Percentiles rank a stretch among this genome's conserved stretches.
phyloP scores from a whole-genome alignment of 1,139 yeast species.

The Wickerhamomyces sp. region DNA sequence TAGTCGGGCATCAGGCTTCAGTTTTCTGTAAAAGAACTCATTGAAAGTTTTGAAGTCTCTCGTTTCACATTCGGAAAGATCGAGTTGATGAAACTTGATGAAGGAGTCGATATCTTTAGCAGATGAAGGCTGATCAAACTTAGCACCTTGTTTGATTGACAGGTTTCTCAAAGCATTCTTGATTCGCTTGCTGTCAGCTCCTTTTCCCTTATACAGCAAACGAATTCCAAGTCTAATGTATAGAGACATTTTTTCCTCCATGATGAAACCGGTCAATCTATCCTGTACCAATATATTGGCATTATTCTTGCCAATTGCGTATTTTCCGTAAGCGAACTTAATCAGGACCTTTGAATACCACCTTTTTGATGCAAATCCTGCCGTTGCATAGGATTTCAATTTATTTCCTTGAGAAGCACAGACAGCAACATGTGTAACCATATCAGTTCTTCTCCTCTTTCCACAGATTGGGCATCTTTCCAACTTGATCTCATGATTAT shows the following conservation, averaged over 20 bases:
- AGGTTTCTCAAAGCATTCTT: constrained; percentile 54
- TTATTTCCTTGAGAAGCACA: constrained; percentile 80
- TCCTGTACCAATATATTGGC: constrained; percentile 95
- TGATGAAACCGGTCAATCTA: constrained; percentile 75
- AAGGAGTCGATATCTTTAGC: constrained; percentile 68
- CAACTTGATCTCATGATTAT: constrained; percentile 16
- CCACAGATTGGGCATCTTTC: constrained; percentile 70
- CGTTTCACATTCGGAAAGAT: constrained; percentile 63
- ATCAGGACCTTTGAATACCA: constrained; percentile 85
- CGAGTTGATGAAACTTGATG: constrained; percentile 73
- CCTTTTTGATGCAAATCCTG: constrained; percentile 77
- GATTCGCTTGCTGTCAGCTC: constrained; percentile 52
- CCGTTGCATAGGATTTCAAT: constrained; percentile 68
- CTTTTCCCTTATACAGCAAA: constrained; percentile 70
- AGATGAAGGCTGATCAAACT: constrained; percentile 71
- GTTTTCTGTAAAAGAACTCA: constrained; percentile 79
- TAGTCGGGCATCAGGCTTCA: constrained; percentile 67
- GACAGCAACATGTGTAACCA: constrained; percentile 80
- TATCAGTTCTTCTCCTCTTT: constrained; percentile 56
- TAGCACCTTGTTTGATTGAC: constrained; percentile 77
- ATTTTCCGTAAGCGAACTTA: constrained; percentile 83
- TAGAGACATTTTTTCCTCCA: constrained; percentile 90
- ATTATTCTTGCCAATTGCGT: constrained; percentile 81
- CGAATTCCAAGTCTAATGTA: constrained; percentile 87
- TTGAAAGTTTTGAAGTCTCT: constrained; percentile 65